Conservation (phyloP, 192 early-diverging fungal genomes). For the Podila epicladia region DNA sequence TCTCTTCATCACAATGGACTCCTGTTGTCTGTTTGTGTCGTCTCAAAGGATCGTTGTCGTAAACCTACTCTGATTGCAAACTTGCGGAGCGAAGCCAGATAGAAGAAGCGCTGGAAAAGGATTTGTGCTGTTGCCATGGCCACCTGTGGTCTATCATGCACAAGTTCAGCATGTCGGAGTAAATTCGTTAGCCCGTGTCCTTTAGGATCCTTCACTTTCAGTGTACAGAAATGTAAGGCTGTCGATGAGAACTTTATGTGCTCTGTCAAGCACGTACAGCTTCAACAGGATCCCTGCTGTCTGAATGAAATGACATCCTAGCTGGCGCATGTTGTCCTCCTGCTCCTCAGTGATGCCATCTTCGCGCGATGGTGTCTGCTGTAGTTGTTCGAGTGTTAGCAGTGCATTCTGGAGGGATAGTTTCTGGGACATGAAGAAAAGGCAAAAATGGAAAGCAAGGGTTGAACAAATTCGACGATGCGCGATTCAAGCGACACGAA, state of each 20-base stretch:
- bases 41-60: background rate
- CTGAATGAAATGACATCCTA: conserved; percentile 88
- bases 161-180: background rate
- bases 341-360: conserved; percentile 69
- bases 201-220: background rate
- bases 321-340: conserved; percentile 77
- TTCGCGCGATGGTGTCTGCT: conserved; percentile 67
- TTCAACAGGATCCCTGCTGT: conserved; percentile 81
- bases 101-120: conserved; percentile 94
- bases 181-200: background rate
- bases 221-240: background rate
- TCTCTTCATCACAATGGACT: background rate
- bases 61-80: conserved; percentile 71
- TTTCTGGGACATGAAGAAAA: conserved; percentile 22
- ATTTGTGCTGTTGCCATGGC: conserved; percentile 97
- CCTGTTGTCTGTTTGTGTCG: background rate
- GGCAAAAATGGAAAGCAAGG: background rate
- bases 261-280: conserved; percentile 59
- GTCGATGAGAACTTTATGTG: background rate
- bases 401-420: conserved; percentile 85
- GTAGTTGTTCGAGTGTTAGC: conserved; percentile 76
- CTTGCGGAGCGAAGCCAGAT: conserved; percentile 74
- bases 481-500: too few species aligned
- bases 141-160: conserved; percentile 80
- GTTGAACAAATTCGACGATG: too few species aligned